These are phyloP conservation scores for Microbotryum violaceum DNA, from an alignment of 1,284 basidiomycete species.

Conservation along the genomic window DNA sequence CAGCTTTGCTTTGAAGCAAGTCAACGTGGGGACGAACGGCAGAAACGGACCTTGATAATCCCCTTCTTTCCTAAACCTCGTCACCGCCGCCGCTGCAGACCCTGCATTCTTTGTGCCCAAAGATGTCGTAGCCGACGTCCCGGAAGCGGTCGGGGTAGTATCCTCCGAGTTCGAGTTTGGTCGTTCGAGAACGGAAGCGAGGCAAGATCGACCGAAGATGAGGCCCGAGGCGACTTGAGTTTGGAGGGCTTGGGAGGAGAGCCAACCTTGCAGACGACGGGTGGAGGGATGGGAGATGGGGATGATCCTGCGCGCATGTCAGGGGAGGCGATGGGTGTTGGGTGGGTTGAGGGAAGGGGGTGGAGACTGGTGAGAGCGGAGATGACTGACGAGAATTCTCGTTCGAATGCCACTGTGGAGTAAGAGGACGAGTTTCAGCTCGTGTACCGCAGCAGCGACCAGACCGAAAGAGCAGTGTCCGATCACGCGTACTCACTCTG, in stretches of 20 bases:
- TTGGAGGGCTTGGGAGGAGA: slow-evolving; percentile 19
- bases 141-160: not conserved
- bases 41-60: slow-evolving; percentile 9
- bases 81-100: slow-evolving; percentile 2
- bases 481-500: slow-evolving; percentile 4
- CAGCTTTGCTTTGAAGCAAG: not conserved
- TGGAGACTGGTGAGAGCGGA: not conserved
- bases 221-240: slow-evolving; percentile 3
- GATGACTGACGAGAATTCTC: slow-evolving; percentile 15
- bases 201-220: too few relatives aligned
- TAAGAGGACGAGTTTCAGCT: too few relatives aligned
- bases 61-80: slow-evolving; percentile 8
- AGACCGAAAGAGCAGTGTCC: not conserved
- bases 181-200: too few relatives aligned
- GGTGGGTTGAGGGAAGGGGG: not conserved
- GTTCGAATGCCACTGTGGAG: slow-evolving; percentile 20
- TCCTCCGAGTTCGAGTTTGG: too few relatives aligned
- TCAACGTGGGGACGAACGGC: not conserved
- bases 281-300: slow-evolving; percentile 19
- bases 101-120: not conserved
- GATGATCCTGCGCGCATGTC: slow-evolving; percentile 9
- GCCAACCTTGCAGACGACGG: slow-evolving; percentile 22
- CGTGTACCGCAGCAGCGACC: too few relatives aligned
- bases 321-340: not conserved
- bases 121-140: not conserved